Conservation (phyloP, 345 rosid genomes). For the Limnanthes douglasii region DNA sequence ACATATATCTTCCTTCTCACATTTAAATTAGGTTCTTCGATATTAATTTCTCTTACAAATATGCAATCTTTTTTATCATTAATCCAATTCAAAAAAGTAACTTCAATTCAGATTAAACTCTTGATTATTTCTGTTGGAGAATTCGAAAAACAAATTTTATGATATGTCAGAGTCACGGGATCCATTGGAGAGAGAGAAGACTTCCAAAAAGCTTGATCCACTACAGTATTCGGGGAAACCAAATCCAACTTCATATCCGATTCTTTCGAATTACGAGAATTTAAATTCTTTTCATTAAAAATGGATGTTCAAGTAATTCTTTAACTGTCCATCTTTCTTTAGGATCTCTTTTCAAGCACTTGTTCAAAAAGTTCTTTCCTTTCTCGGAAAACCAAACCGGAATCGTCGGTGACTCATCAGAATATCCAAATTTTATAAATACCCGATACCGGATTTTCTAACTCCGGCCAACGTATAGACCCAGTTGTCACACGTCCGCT, state of each 20-base stretch:
- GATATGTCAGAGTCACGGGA: slow-evolving; percentile 8
- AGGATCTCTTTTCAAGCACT: slow-evolving; percentile 45
- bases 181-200: slow-evolving; percentile 20
- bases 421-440: slow-evolving; percentile 68
- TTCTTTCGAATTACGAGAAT: slow-evolving; percentile 3
- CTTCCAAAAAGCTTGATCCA: slow-evolving; percentile 76
- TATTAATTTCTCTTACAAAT: slow-evolving; percentile 35
- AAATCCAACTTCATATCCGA: slow-evolving; percentile 3
- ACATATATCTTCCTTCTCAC: slow-evolving; percentile 18
- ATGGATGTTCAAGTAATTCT: slow-evolving; percentile 61
- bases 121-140: slow-evolving; percentile 26
- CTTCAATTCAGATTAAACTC: slow-evolving; percentile 19
- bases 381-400: slow-evolving; percentile 47
- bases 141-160: slow-evolving; percentile 9
- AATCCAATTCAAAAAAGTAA: slow-evolving; percentile 17
- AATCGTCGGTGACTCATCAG: slow-evolving; percentile 43
- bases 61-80: slow-evolving; percentile 38
- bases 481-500: slow-evolving; percentile 86
- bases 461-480: slow-evolving; percentile 64
- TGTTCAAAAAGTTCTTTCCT: slow-evolving; percentile 47
- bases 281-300: slow-evolving; percentile 19
- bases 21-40: slow-evolving; percentile 12
- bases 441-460: slow-evolving; percentile 44
- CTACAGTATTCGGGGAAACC: slow-evolving; percentile 53
- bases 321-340: slow-evolving; percentile 45